Percentiles rank a stretch among this genome's conserved stretches.
These are phyloP conservation scores for Panicum hallii DNA, from an alignment of 202 grass and related monocot species.

Conservation along the genomic window DNA sequence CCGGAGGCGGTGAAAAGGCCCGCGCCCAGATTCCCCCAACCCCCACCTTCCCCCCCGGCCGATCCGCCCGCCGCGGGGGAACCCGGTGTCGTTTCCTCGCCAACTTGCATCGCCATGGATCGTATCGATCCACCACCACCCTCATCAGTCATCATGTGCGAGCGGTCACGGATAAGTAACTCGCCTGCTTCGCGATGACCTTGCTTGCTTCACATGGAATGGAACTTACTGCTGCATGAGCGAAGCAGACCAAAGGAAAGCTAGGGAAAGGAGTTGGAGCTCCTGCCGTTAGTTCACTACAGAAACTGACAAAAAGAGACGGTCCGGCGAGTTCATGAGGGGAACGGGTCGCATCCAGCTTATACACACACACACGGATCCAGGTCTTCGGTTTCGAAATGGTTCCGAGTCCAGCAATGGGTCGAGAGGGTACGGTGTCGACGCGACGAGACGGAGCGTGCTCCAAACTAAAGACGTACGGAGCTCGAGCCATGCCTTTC, in stretches of 20 bases:
- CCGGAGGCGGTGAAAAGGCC: background rate
- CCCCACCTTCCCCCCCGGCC: background rate
- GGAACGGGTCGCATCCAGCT: background rate
- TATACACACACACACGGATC: background rate
- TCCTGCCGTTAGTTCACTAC: too few species aligned
- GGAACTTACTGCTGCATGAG: too few species aligned
- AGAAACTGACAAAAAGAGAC: too few species aligned
- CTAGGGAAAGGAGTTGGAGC: too few species aligned
- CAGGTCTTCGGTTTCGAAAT: background rate
- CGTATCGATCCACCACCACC: too few species aligned
- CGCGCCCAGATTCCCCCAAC: background rate
- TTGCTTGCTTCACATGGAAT: too few species aligned
- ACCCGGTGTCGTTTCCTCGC: conserved; percentile 32
- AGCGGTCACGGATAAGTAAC: too few species aligned
- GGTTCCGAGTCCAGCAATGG: background rate
- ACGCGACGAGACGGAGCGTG: background rate
- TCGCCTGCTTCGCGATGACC: too few species aligned
- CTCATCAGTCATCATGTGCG: too few species aligned
- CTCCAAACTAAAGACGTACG: background rate
- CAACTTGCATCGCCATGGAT: conserved; percentile 15
- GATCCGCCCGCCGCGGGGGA: background rate
- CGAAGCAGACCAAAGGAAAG: too few species aligned
- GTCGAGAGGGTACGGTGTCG: background rate
- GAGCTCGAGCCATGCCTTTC: background rate
- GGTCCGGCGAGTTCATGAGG: too few species aligned